Base-by-base conservation (phyloP, 805 yeast genomes). In the Cyberlindnera nakhonratchasimensis region DNA sequence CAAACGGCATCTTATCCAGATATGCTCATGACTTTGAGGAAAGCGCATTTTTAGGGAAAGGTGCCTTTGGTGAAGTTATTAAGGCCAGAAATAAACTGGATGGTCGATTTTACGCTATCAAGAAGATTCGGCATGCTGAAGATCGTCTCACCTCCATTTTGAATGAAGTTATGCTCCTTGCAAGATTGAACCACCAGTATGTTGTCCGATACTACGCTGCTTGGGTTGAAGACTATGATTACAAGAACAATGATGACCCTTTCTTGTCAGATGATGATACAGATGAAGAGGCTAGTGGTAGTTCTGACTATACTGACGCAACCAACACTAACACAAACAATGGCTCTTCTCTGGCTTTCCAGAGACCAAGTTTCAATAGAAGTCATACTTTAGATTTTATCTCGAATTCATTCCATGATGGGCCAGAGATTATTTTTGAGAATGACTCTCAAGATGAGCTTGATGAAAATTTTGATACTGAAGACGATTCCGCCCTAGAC, bases 41-140 rank as follows among this genome's bases (percentile, higher is more conserved):
- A 59, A 85, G 88, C 33, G 93, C 91, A 0, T 78, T 82, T 17
- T 65, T 93, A 8, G 99, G 99, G 2, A 79, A 81, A 53, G 99
- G 99, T 29, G 99, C 95, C 0, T 93, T 85, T 65, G 99, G 99
- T 6, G 97, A 93, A 62, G 99, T 93, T 8, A 96, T 93, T n/a
- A 90, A 91, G 57, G 98, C 93, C 0, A 71, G 99, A 47, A 91
- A 90, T 60, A 77, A 90, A 45, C 74, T 93, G 50, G 99, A 93
- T 59, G 98, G 99, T 17, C 74, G 96, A 13, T 86, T 86, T 53
- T 93, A 93, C 62, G 99, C 99, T 0, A 80, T 93, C 45, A 93
- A 93, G 61, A 91, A 90, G 53, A 85, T 93, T 37, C 79, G 83
- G 44, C 96, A 93, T 53, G 76, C 82, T 3, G 84, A 86, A 37